Base-by-base conservation (phyloP, 164 flowering plant species). In the Akebia trifoliata region DNA sequence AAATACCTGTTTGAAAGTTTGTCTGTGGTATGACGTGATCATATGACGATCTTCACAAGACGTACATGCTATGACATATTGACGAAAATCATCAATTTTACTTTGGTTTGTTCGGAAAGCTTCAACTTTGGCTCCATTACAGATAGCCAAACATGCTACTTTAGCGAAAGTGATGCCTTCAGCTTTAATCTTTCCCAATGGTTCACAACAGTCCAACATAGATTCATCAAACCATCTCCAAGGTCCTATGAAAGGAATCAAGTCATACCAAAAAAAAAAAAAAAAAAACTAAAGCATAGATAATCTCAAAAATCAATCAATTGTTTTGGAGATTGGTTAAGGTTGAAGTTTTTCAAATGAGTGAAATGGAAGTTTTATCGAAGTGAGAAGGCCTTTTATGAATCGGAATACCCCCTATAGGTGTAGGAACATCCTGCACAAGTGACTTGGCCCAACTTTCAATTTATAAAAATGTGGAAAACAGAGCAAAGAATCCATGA, bases 221-320 rank as follows among this genome's bases (percentile, higher is more conserved):
- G 92, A 78, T 63, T 94, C 99, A 68, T 94, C 99, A 69, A 86
- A 94, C 97, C 99, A 94, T 66, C 99, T 86, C 97, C 97, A 94
- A 55, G 97, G 95, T 36, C 97, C 99, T 94, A 65, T 21, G 20
- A 34, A 31, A 60, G 35, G 45, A 11, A 28, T 43, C 32, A 47
- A 24, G n/a, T n/a, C n/a, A n/a, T n/a, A n/a, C n/a, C n/a, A n/a
- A n/a, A n/a, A n/a, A n/a, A n/a, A n/a, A n/a, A n/a, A n/a, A n/a
- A n/a, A n/a, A n/a, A n/a, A n/a, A n/a, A n/a, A n/a, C n/a, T n/a
- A n/a, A n/a, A n/a, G n/a, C n/a, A n/a, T n/a, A n/a, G n/a, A n/a
- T n/a, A n/a, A n/a, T n/a, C n/a, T n/a, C n/a, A n/a, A n/a, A n/a
- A n/a, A n/a, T n/a, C n/a, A n/a, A n/a, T n/a, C n/a, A n/a, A n/a